Evolutionary conservation across 306 rosid species (phyloP).

Genomic region (Boehmeria nivea): DNA sequence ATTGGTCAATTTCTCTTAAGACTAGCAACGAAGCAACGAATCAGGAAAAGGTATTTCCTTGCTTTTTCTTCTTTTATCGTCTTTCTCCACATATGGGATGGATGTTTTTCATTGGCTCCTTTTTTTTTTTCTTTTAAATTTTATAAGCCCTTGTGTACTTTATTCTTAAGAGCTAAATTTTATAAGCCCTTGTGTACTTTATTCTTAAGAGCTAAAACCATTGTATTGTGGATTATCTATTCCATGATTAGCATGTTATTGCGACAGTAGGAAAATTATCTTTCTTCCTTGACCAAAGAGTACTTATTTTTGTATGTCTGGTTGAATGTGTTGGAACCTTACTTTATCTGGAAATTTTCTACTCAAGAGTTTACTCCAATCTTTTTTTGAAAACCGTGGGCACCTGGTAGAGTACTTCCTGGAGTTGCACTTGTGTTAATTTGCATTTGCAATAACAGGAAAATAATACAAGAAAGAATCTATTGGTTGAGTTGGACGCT

Average conservation of each 20-base stretch:
- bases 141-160: too few relatives aligned
- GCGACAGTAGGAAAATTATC: too few relatives aligned
- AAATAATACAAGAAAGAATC: conserved; percentile 38
- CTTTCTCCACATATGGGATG: not conserved
- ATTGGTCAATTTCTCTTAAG: conserved; percentile 40
- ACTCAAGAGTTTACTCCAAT: not conserved
- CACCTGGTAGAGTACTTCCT: too few relatives aligned
- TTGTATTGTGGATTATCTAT: too few relatives aligned
- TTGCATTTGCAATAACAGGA: conserved; percentile 50
- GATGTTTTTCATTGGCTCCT: not conserved
- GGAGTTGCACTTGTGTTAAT: conserved; percentile 18
- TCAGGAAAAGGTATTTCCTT: conserved; percentile 38
- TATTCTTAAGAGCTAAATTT: too few relatives aligned
- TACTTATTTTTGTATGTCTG: not conserved
- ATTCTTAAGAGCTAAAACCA: too few relatives aligned
- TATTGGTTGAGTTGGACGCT: conserved; percentile 44
- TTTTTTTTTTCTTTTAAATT: not conserved
- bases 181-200: too few relatives aligned
- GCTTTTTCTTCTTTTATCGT: not conserved
- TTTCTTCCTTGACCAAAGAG: not conserved
- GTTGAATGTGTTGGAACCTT: not conserved
- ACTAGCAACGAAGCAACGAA: conserved; percentile 32
- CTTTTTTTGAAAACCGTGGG: too few relatives aligned
- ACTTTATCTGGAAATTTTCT: too few relatives aligned
- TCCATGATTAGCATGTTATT: too few relatives aligned